Evolutionary conservation across 805 yeast species (phyloP), one percentile per base, ranked within the genome.

Genomic region (Tetrapisispora nanseiensis): DNA sequence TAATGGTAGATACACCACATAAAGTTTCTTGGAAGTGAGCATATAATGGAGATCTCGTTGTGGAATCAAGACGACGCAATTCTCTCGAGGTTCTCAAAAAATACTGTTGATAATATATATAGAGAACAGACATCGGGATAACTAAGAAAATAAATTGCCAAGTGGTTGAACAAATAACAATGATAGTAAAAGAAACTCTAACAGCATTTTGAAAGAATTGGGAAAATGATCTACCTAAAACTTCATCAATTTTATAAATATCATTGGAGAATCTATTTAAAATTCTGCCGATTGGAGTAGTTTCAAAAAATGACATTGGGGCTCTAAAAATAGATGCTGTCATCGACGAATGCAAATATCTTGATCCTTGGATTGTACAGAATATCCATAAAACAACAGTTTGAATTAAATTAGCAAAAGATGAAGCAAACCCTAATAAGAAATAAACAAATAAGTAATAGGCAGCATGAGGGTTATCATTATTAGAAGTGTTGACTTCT

Each of bases 231-330:
- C 87, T 71, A 11, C 86, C 83, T 48, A 78, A 66, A 23, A 70
- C 69, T 57, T 86, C 95, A 66, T 89, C 97, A 48, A 90, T 78
- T 60, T 84, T 84, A 65, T 85, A 85, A 41, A 89, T 76, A 69
- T 89, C 97, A 60, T 78, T 87, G 3, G 96, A 85, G 61, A 89
- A 89, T 60, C 97, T 72, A 68, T 89, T 89, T 61, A 87, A 68
- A 44, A 89, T 76, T 66, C 97, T 75, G 29, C 97, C 97, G 49
- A 87, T 79, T 43, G 97, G 97, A 0, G 97, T 89, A 1, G 95
- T 86, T 63, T 89, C 97, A 57, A 89, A 89, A 61, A 90, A 89
- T 26, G 86, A 74, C 97, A 89, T 90, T 47, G 97, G 97, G 0
- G 96, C 92, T 50, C 89, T 73, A 46, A 90, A 63, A 12, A 89